Evolutionary conservation across 345 rosid genomes (phyloP).

Genomic region (Theobroma cacao): DNA sequence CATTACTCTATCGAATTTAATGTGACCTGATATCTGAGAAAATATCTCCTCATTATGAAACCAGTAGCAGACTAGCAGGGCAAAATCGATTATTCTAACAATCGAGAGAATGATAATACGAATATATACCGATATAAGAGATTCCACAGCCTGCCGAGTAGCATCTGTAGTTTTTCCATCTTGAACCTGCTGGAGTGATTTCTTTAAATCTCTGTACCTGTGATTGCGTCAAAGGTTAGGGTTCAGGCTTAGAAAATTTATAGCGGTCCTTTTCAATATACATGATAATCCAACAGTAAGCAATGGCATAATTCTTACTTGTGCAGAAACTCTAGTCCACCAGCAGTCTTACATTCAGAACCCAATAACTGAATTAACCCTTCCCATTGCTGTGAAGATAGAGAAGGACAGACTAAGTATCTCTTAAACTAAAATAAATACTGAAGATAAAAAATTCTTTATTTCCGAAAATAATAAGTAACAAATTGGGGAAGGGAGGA

Average conservation of each 20-base stretch:
- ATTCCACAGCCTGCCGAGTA: slow-evolving; percentile 67
- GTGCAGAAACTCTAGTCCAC: slow-evolving; percentile 91
- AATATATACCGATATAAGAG: slow-evolving; percentile 65
- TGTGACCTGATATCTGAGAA: neutral
- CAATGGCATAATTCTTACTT: slow-evolving; percentile 44
- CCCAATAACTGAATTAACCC: slow-evolving; percentile 83
- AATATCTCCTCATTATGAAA: neutral
- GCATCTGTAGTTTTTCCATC: slow-evolving; percentile 60
- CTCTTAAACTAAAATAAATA: neutral
- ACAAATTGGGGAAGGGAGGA: neutral
- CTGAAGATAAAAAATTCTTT: neutral
- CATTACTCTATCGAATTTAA: neutral
- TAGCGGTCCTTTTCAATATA: neutral
- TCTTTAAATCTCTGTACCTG: slow-evolving; percentile 96
- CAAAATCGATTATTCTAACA: neutral
- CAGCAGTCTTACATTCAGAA: slow-evolving; percentile 72
- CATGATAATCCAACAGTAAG: neutral
- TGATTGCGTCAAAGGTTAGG: slow-evolving; percentile 11
- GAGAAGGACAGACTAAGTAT: slow-evolving; percentile 7
- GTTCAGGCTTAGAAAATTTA: neutral
- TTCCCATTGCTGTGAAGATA: slow-evolving; percentile 86
- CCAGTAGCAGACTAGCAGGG: neutral
- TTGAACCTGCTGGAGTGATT: slow-evolving; percentile 55
- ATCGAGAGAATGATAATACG: too few relatives aligned
- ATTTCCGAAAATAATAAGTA: slow-evolving; percentile 1